Evolutionary conservation across 1,284 basidiomycete genomes (phyloP).

Genomic region (Ceratobasidium sp.): DNA sequence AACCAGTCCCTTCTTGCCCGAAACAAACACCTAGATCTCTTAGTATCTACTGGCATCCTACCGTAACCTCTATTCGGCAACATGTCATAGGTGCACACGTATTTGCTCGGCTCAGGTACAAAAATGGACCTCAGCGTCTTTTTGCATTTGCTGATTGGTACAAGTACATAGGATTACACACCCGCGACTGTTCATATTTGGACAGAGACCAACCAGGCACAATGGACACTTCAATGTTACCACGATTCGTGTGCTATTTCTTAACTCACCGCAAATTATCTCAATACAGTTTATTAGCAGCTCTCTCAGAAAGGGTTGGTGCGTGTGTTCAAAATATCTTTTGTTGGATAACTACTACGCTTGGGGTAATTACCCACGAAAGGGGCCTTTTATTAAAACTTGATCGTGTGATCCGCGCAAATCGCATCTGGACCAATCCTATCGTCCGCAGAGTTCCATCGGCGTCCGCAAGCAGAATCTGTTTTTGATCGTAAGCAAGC

Average conservation of each 20-base stretch:
- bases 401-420: not conserved
- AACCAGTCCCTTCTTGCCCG: not conserved
- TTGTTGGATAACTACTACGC: not conserved
- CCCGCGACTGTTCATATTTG: slow-evolving; percentile 25
- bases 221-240: slow-evolving; percentile 11
- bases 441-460: too few relatives aligned
- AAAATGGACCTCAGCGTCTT: not conserved
- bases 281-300: not conserved
- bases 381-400: not conserved
- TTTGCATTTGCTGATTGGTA: not conserved
- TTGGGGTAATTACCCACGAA: not conserved
- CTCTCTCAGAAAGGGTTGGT: not conserved
- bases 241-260: slow-evolving; percentile 26
- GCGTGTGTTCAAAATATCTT: too few relatives aligned
- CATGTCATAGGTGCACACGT: slow-evolving; percentile 13
- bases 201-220: slow-evolving; percentile 7
- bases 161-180: slow-evolving; percentile 6
- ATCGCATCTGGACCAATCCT: too few relatives aligned
- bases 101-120: slow-evolving; percentile 22
- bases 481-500: slow-evolving; percentile 2
- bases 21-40: not conserved
- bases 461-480: not conserved
- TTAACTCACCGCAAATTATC: not conserved
- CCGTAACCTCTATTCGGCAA: slow-evolving; percentile 22
- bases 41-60: slow-evolving; percentile 17